A percentile compares a stretch with the other conserved stretches of the same genome.
Conservation (phyloP, 768 basidiomycete genomes). For the Collybiopsis confluens region DNA sequence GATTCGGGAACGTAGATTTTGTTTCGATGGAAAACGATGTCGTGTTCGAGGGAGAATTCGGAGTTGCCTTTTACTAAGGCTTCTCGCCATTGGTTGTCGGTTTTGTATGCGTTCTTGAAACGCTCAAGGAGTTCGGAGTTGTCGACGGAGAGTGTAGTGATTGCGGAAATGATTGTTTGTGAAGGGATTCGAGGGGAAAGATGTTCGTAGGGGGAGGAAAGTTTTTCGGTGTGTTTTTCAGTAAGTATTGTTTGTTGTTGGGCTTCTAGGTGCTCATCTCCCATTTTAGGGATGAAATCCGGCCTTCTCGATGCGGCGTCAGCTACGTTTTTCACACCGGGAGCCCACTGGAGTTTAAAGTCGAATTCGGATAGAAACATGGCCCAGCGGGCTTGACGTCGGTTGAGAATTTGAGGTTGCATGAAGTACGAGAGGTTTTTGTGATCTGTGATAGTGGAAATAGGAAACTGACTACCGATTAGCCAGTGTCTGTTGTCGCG, state of each 20-base stretch:
- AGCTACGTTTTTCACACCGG: slow-evolving; percentile 23
- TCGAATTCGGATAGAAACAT: no score
- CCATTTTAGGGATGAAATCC: slow-evolving; percentile 22
- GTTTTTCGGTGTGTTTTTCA: no score
- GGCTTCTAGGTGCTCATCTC: slow-evolving; percentile 13
- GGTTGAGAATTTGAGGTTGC: slow-evolving; percentile 31
- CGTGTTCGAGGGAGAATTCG: no score
- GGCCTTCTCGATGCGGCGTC: slow-evolving; percentile 28
- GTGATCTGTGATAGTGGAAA: slow-evolving; percentile 27
- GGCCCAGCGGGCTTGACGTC: no score
- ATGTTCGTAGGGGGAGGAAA: slow-evolving; percentile 9
- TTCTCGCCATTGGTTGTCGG: slow-evolving; percentile 15
- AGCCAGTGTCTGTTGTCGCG: slow-evolving; percentile 28
- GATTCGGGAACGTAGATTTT: slow-evolving; percentile 27
- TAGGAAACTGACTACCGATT: slow-evolving; percentile 19
- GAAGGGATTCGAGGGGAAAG: neutral
- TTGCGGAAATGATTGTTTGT: neutral
- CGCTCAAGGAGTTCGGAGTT: slow-evolving; percentile 12
- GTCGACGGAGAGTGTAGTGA: slow-evolving; percentile 15
- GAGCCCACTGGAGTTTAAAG: no score
- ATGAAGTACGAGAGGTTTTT: slow-evolving; percentile 44
- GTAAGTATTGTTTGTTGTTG: slow-evolving; percentile 13
- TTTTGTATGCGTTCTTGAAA: slow-evolving; percentile 13
- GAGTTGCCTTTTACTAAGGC: no score
- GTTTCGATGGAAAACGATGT: slow-evolving; percentile 20